Evolutionary conservation across 1,139 yeast genomes (phyloP), one percentile per base, ranked within the genome.

Genomic region (Yamadazyma triangularis): DNA sequence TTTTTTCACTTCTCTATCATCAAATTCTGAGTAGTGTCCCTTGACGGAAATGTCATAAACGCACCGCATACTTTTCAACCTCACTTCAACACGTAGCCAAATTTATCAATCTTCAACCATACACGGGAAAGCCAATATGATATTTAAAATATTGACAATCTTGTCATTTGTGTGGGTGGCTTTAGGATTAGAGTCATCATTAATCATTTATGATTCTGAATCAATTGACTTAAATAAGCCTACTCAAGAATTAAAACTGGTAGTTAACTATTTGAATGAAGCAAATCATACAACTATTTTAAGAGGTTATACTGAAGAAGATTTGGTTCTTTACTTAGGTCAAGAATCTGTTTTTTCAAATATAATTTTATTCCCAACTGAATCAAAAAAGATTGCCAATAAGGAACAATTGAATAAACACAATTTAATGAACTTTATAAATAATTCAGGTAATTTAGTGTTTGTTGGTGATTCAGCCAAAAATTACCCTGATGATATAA

Each of bases 371-470:
- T 56, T 67, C 35, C 73, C 73, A n/a, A 44, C 64, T 7, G 40
- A 58, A 25, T 62, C 60, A 43, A 64, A 62, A 46, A 43, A 58
- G 9, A 51, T 64, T 30, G 45, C 42, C 6, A 53, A 57, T 33
- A 64, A 63, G 41, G 41, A 40, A 4, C 51, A 51, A 30, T 56
- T 65, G 39, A 54, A 53, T 38, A 68, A 56, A 38, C 48, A 51
- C 34, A 39, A 42, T 13, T 56, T 67, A 45, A 40, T 64, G 31
- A 64, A 74, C 25, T 86, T 78, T 48, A 66, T 80, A 42, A 60
- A 73, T 47, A 85, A 89, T 26, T 96, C 96, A 37, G 96, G 96
- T 38, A 84, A 88, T 51, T 52, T 91, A 11, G 51, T 91, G 20
- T 74, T 81, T 13, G 64, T 87, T 18, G 81, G 81, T n/a, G 60